Evolutionary conservation across 345 rosid genomes (phyloP).

Genomic region (Punica granatum): DNA sequence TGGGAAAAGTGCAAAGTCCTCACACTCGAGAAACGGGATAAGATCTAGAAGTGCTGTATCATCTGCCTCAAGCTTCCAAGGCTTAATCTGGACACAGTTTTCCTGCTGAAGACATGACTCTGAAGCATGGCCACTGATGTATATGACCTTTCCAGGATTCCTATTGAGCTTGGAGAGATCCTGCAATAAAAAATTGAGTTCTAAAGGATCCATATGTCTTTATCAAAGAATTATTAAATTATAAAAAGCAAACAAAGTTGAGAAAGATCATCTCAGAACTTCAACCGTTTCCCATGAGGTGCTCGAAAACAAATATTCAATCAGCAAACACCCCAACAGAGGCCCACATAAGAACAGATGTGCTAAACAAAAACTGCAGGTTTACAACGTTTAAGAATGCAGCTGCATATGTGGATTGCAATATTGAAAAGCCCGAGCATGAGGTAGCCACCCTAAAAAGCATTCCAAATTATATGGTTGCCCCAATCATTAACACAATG

Average conservation of each 20-base stretch:
- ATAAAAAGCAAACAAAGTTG: neutral
- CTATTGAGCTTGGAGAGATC: constrained; percentile 97
- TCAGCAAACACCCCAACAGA: too few species aligned
- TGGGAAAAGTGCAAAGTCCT: constrained; percentile 11
- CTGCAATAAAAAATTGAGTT: constrained; percentile 34
- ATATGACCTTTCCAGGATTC: constrained; percentile 69
- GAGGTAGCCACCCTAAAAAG: neutral
- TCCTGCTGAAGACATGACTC: constrained; percentile 89
- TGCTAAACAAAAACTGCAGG: too few species aligned
- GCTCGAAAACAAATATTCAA: neutral
- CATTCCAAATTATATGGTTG: neutral
- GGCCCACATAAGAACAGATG: too few species aligned
- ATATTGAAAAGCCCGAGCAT: neutral
- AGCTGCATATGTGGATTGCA: neutral
- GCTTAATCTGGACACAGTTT: constrained; percentile 68
- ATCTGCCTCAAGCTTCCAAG: constrained; percentile 67
- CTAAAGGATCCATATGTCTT: neutral
- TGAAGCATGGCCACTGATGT: constrained; percentile 74
- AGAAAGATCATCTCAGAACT: neutral
- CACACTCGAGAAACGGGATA: constrained; percentile 96
- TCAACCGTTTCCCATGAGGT: neutral
- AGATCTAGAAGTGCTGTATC: constrained; percentile 92
- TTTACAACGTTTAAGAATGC: neutral
- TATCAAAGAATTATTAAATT: neutral
- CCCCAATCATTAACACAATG: neutral